Percentiles rank a stretch among this genome's conserved stretches.
Evolutionary conservation across 345 rosid species (phyloP).

Genomic region (Erysimum cheiranthoides): DNA sequence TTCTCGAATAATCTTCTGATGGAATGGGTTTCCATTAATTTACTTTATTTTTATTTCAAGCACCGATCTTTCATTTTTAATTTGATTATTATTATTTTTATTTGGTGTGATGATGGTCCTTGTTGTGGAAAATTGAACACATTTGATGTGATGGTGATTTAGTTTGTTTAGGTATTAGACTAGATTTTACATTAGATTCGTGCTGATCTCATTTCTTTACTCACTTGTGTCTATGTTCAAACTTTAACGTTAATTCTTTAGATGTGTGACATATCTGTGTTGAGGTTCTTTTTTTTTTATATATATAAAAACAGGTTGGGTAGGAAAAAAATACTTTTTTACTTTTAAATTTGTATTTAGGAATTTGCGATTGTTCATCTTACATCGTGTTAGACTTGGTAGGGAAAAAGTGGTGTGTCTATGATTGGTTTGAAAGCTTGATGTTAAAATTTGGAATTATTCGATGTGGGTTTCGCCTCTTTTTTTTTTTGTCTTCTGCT

Average conservation of each 20-base stretch:
- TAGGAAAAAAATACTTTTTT: conserved; percentile 30
- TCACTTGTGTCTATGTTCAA: conserved; percentile 25
- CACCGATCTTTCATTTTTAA: background rate
- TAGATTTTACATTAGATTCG: conserved; percentile 26
- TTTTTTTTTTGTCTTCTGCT: background rate
- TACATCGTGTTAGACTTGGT: conserved; percentile 31
- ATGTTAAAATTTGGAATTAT: conserved; percentile 22
- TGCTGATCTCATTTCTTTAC: conserved; percentile 37
- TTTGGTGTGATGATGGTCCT: conserved; percentile 4
- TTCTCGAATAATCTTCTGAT: conserved; percentile 31
- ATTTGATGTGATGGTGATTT: conserved; percentile 32
- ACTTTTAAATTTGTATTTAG: too few relatives aligned
- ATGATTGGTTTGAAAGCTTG: conserved; percentile 38
- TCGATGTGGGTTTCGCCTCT: background rate
- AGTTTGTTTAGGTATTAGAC: conserved; percentile 16
- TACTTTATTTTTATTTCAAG: conserved; percentile 14
- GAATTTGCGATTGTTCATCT: conserved; percentile 29
- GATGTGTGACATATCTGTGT: conserved; percentile 27
- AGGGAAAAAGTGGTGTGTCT: conserved; percentile 18
- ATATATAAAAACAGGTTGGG: conserved; percentile 11
- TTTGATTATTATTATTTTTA: background rate
- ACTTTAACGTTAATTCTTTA: conserved; percentile 25
- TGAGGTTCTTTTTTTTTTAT: too few relatives aligned
- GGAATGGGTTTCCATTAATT: background rate
- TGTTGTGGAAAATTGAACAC: conserved; percentile 33